Evolutionary conservation across 1,284 basidiomycete genomes (phyloP).

Genomic region (Omphalotus olearius): DNA sequence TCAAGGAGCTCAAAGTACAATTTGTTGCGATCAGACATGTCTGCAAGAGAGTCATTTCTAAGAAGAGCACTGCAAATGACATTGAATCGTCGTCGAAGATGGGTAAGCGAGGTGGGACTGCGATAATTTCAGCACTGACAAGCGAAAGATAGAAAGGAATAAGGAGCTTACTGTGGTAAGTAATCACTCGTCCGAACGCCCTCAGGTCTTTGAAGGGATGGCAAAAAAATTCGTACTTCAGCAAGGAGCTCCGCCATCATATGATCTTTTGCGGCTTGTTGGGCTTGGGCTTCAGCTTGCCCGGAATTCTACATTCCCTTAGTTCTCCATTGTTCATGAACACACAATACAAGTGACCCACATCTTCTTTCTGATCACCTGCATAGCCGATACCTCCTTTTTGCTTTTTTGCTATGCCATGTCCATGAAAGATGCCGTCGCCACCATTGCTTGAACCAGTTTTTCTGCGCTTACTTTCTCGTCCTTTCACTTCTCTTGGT

Average conservation of each 20-base stretch:
- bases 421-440: constrained; percentile 43
- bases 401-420: constrained; percentile 50
- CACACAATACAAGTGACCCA: constrained; percentile 35
- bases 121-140: background rate
- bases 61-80: constrained; percentile 80
- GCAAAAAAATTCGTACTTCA: constrained; percentile 74
- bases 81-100: constrained; percentile 85
- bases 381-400: constrained; percentile 84
- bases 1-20: constrained; percentile 87
- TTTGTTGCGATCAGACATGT: constrained; percentile 84
- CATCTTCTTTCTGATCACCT: constrained; percentile 76
- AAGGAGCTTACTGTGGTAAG: constrained; percentile 53
- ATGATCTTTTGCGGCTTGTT: constrained; percentile 70
- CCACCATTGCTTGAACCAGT: constrained; percentile 47
- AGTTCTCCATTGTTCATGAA: background rate
- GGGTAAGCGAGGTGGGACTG: constrained; percentile 77
- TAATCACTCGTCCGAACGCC: constrained; percentile 82
- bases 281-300: constrained; percentile 66
- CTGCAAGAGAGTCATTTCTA: constrained; percentile 85
- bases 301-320: constrained; percentile 58
- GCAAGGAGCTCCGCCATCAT: constrained; percentile 64
- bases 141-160: too few relatives aligned
- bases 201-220: constrained; percentile 65
- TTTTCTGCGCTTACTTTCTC: constrained; percentile 50
- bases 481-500: constrained; percentile 30